Evolutionary conservation across 2,329 filamentous ascomycete species (phyloP).

Genomic region (Colletotrichum somersetense): DNA sequence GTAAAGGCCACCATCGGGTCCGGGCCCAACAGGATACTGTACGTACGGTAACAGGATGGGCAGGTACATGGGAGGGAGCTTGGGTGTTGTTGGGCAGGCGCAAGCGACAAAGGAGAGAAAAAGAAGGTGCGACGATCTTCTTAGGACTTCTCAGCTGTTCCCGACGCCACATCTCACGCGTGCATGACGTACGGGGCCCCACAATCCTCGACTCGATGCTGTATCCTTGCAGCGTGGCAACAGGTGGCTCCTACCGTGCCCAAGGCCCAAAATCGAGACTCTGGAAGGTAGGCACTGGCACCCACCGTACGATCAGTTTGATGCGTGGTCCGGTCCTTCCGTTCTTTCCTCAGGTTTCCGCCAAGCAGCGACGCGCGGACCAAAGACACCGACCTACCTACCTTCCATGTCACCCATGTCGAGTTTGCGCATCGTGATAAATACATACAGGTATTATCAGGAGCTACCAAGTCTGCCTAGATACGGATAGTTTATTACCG

Average conservation of each 20-base stretch:
- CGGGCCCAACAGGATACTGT: not conserved
- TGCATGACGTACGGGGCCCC: conserved; percentile 33
- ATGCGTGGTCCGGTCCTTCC: not conserved
- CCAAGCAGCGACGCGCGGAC: conserved; percentile 35
- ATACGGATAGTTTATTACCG: too few relatives aligned
- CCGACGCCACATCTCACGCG: conserved; percentile 19
- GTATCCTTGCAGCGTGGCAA: conserved; percentile 18
- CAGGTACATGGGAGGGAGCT: too few relatives aligned
- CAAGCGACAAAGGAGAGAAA: not conserved
- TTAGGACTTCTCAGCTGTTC: not conserved
- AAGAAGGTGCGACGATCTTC: conserved; percentile 15
- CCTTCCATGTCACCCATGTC: too few relatives aligned
- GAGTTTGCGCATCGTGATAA: not conserved
- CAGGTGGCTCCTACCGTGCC: not conserved
- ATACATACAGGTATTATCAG: not conserved
- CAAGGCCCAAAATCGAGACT: not conserved
- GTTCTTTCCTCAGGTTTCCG: not conserved
- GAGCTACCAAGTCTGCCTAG: too few relatives aligned
- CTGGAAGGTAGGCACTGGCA: too few relatives aligned
- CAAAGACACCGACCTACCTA: not conserved
- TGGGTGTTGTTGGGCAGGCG: too few relatives aligned
- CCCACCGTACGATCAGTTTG: too few relatives aligned
- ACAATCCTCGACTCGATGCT: conserved; percentile 25
- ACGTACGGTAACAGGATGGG: not conserved
- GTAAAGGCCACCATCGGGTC: not conserved